phyloP scores from a whole-genome alignment of 306 rosid genomes.

The Dryas drummondii region DNA sequence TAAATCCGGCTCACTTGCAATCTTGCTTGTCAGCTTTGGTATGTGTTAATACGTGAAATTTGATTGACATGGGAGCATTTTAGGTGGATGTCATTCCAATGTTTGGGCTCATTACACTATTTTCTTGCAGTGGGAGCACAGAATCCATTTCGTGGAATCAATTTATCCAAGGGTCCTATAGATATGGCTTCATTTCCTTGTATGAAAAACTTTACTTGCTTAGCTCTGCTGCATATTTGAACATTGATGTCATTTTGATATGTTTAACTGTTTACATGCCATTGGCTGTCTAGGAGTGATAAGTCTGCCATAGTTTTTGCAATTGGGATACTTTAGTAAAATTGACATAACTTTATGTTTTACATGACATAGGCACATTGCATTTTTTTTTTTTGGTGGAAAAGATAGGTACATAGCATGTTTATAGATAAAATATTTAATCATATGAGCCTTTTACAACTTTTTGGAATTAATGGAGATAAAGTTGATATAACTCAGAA shows the following conservation, averaged over 20 bases:
- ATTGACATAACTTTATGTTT: background rate
- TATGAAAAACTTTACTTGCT: constrained; percentile 47
- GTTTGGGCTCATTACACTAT: constrained; percentile 23
- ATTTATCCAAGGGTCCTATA: constrained; percentile 38
- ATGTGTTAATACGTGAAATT: constrained; percentile 30
- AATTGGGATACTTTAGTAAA: background rate
- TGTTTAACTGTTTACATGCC: background rate
- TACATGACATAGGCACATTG: background rate
- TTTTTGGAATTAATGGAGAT: constrained; percentile 3
- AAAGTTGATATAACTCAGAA: background rate
- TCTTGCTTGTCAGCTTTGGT: constrained; percentile 77
- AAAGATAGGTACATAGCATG: background rate
- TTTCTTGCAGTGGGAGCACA: constrained; percentile 53
- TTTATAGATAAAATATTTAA: background rate
- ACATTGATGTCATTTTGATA: constrained; percentile 1
- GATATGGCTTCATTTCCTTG: constrained; percentile 55
- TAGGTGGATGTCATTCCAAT: constrained; percentile 7
- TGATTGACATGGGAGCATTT: constrained; percentile 13
- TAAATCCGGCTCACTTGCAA: constrained; percentile 47
- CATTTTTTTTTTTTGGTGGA: too few relatives aligned
- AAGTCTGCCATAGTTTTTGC: background rate
- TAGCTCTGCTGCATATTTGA: constrained; percentile 2
- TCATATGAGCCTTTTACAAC: background rate
- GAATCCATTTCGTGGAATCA: constrained; percentile 42
- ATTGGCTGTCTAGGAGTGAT: background rate